Evolutionary conservation across 2,329 filamentous ascomycete species (phyloP), one percentile per base, ranked within the genome.

Genomic region (Trichoderma hamatum): DNA sequence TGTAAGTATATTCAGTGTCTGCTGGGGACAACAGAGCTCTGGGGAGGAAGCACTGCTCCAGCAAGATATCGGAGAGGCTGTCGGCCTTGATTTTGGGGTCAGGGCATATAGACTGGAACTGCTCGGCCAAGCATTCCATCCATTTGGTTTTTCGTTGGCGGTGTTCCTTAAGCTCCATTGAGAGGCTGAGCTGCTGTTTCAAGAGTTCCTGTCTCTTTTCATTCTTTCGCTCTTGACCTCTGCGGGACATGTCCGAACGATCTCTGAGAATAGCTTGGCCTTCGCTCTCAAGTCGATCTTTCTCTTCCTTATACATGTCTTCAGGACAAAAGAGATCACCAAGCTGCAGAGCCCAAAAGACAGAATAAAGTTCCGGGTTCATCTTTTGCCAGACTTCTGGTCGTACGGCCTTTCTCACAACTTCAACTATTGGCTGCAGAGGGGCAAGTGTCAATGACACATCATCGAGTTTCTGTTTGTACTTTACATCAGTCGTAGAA

Each of bases 21-120:
- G 92, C 86, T 1, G 93, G 89, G 0, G 94, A 97, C 34, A 97
- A 84, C 30, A 96, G 85, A 21, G 96, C 85, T 52, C 96, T 90
- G 11, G 96, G 96, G n/a, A 98, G 80, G 73, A 99, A 89, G 77
- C 96, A 99, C 74, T 96, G 90, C 79, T 98, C 94, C 11, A 99
- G 86, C 21, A 99, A 82, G 3, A 88, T 86, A 74, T 94, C 89
- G 64, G 95, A 92, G 5, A 96, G 84, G 9, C 83, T 83, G 69
- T 91, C 89, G 49, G 86, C 82, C 74, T 89, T 91, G 26, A 86
- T 82, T 70, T 87, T 85, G 72, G 89, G 85, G 11, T 87, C 85
- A 5, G 86, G 86, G 77, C 98, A 97, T 89, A 94, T 97, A 67
- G 85, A 81, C 72, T 89, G 84, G 77, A 94, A 94, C 75, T 95